Evolutionary conservation across 2,329 filamentous ascomycete genomes (phyloP).

Genomic region (Harringtonia lauricola): DNA sequence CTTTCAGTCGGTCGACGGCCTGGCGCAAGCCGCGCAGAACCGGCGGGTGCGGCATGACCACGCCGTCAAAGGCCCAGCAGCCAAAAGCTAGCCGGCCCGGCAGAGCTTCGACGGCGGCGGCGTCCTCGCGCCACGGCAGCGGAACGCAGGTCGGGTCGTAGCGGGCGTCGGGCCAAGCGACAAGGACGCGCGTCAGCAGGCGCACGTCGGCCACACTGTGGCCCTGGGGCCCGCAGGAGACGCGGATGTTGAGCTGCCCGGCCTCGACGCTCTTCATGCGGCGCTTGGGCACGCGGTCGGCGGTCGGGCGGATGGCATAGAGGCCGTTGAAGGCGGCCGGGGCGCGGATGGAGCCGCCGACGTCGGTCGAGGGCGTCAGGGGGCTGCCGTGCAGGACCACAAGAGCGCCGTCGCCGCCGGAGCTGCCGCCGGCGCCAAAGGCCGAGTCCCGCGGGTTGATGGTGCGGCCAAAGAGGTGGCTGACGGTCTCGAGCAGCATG

Average conservation of each 20-base stretch:
- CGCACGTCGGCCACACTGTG: slow-evolving; percentile 42
- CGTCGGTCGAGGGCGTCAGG: slow-evolving; percentile 16
- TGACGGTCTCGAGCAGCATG: slow-evolving; percentile 18
- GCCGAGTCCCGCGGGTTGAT: slow-evolving; percentile 21
- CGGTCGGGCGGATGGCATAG: slow-evolving; percentile 17
- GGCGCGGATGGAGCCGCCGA: slow-evolving; percentile 14
- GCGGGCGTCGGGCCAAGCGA: slow-evolving; percentile 44
- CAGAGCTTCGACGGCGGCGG: background rate
- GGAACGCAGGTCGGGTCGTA: slow-evolving; percentile 54
- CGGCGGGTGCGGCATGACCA: slow-evolving; percentile 46
- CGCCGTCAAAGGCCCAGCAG: slow-evolving; percentile 16
- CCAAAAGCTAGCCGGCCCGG: slow-evolving; percentile 2
- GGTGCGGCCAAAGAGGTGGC: slow-evolving; percentile 22
- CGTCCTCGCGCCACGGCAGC: slow-evolving; percentile 41
- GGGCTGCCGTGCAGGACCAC: slow-evolving; percentile 17
- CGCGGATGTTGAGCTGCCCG: slow-evolving; percentile 15
- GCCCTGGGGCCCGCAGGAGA: slow-evolving; percentile 53
- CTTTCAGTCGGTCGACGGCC: slow-evolving; percentile 27
- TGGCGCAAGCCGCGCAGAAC: slow-evolving; percentile 40
- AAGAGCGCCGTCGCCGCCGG: slow-evolving; percentile 24
- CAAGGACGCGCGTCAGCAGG: slow-evolving; percentile 42
- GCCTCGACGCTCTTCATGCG: slow-evolving; percentile 24
- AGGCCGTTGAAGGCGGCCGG: slow-evolving; percentile 20
- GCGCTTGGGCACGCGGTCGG: slow-evolving; percentile 42
- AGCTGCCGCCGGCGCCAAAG: slow-evolving; percentile 22